These are phyloP conservation scores for Leishmania tropica DNA, from an alignment of 208 protist genomes.

Conservation along the genomic window DNA sequence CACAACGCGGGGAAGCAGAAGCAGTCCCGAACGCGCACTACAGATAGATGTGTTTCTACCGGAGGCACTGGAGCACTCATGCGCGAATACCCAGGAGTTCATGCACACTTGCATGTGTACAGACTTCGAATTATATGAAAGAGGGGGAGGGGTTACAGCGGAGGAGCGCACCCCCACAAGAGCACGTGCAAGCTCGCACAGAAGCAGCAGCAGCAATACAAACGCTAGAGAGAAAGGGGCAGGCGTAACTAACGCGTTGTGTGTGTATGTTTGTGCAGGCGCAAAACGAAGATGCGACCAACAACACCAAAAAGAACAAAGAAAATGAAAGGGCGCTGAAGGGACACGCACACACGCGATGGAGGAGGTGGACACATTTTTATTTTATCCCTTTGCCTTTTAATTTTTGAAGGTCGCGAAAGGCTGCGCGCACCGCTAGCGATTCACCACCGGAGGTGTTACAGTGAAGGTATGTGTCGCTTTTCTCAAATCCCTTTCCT, in stretches of 20 bases:
- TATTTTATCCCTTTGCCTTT: background rate
- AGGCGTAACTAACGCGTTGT: background rate
- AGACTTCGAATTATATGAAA: background rate
- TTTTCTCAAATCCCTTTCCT: background rate
- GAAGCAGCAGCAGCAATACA: constrained; percentile 15
- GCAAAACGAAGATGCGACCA: background rate
- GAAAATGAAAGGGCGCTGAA: background rate
- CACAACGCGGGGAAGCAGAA: background rate
- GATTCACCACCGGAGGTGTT: background rate
- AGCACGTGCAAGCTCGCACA: background rate
- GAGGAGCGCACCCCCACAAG: background rate
- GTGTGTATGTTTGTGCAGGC: background rate
- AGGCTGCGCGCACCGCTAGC: background rate
- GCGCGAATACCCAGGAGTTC: background rate
- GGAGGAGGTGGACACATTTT: background rate
- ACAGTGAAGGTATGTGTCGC: background rate
- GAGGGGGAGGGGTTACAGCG: background rate
- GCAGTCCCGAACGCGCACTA: background rate
- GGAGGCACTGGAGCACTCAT: background rate
- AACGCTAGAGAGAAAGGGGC: constrained; percentile 6
- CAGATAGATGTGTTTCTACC: background rate
- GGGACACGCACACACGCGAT: background rate
- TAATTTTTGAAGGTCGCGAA: background rate
- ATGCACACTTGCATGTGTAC: background rate
- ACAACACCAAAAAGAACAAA: background rate